Evolutionary conservation across 2,329 filamentous ascomycete species (phyloP).

Genomic region (Alternaria sp.): DNA sequence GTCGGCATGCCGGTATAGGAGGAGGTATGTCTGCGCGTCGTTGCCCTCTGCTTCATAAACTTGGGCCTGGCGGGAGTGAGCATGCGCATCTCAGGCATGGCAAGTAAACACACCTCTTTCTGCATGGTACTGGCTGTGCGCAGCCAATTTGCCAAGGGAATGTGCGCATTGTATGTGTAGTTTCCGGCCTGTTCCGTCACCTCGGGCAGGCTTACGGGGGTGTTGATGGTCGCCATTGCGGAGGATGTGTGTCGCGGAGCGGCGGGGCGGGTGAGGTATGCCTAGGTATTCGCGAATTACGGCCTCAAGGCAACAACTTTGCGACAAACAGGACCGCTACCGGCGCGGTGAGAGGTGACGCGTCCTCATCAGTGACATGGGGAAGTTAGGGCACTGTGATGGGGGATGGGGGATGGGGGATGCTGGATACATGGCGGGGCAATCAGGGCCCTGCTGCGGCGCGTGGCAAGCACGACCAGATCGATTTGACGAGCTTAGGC

Average conservation of each 20-base stretch:
- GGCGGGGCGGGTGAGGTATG: conserved; percentile 5
- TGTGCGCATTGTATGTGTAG: conserved; percentile 79
- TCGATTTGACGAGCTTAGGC: conserved; percentile 16
- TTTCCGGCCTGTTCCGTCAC: conserved; percentile 76
- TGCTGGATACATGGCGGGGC: conserved; percentile 37
- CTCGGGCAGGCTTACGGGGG: conserved; percentile 76
- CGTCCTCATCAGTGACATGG: conserved; percentile 39
- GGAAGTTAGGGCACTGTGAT: conserved; percentile 29
- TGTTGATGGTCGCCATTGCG: conserved; percentile 39
- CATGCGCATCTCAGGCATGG: not conserved
- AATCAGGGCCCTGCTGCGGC: conserved; percentile 6
- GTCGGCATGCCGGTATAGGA: conserved; percentile 86
- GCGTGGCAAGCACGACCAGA: conserved; percentile 4
- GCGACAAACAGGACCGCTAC: conserved; percentile 21
- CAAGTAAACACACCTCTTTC: conserved; percentile 62
- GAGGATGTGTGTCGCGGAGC: conserved; percentile 5
- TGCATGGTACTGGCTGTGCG: conserved; percentile 79
- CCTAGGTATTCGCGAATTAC: not conserved
- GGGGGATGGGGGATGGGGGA: conserved; percentile 31
- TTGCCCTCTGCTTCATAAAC: conserved; percentile 88
- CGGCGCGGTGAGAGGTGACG: conserved; percentile 26
- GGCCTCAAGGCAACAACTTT: conserved; percentile 8
- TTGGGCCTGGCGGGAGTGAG: conserved; percentile 56
- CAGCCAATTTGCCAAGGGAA: conserved; percentile 81
- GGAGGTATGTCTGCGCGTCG: conserved; percentile 84